These are phyloP conservation scores for Yamadazyma siamensis DNA, from an alignment of 1,139 yeast species.

Conservation along the genomic window DNA sequence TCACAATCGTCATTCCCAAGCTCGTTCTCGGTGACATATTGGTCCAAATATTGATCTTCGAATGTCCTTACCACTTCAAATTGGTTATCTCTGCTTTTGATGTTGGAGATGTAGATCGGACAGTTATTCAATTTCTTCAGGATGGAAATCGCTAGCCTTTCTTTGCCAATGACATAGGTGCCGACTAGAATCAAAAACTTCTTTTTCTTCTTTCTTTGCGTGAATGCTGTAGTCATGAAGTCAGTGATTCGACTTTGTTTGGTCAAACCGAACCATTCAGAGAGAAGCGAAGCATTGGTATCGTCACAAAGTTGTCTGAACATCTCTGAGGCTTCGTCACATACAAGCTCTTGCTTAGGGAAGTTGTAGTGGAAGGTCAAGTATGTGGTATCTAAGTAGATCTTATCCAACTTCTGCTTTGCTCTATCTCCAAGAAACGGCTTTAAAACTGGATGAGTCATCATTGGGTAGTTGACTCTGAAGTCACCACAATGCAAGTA, in stretches of 20 bases:
- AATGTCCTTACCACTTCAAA: conserved; percentile 36
- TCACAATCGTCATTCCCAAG: conserved; percentile 33
- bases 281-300: conserved; percentile 21
- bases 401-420: conserved; percentile 35
- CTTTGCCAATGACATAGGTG: conserved; percentile 90
- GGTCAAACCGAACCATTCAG: conserved; percentile 36
- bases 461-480: conserved; percentile 56
- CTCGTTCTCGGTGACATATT: conserved; percentile 29
- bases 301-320: conserved; percentile 31
- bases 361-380: conserved; percentile 69
- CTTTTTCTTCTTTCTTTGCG: conserved; percentile 21
- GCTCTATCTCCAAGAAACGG: conserved; percentile 25
- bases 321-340: conserved; percentile 55
- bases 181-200: conserved; percentile 72
- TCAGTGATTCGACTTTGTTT: conserved; percentile 45
- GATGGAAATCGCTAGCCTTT: conserved; percentile 68
- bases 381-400: conserved; percentile 88
- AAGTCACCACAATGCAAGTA: conserved; percentile 91
- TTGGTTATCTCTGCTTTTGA: conserved; percentile 47
- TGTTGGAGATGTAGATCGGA: conserved; percentile 50
- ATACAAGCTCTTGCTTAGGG: conserved; percentile 72
- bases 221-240: conserved; percentile 19
- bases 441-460: conserved; percentile 29
- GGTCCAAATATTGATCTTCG: conserved; percentile 29
- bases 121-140: conserved; percentile 51